phyloP scores from a whole-genome alignment of 768 basidiomycete species.

The Polyporus arcularius region DNA sequence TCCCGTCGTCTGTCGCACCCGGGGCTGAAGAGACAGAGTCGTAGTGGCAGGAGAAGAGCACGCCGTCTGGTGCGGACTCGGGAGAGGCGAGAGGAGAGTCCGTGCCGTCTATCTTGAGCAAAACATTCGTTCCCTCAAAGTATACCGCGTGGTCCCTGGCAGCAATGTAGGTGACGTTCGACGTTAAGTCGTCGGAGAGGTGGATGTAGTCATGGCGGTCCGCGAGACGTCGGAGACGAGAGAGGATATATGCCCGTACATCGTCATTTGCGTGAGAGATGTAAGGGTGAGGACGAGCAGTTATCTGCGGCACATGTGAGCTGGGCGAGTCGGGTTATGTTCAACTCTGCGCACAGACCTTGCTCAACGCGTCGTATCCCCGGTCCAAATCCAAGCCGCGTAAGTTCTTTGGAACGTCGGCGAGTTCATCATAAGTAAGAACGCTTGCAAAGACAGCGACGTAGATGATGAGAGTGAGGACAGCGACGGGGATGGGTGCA shows the following conservation, averaged over 20 bases:
- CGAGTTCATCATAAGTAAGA: constrained; percentile 49
- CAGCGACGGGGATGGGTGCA: constrained; percentile 43
- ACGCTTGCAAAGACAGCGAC: constrained; percentile 47
- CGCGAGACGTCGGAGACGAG: constrained; percentile 51
- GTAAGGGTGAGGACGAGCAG: constrained; percentile 73
- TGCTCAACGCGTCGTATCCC: constrained; percentile 61
- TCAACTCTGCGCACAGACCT: constrained; percentile 34
- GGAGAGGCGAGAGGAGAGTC: constrained; percentile 29
- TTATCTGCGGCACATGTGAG: constrained; percentile 43
- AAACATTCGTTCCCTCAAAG: constrained; percentile 68
- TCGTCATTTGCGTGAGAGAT: constrained; percentile 76
- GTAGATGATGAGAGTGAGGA: constrained; percentile 52
- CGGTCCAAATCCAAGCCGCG: constrained; percentile 46
- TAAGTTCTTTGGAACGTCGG: constrained; percentile 43
- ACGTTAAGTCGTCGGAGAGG: constrained; percentile 50
- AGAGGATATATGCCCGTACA: constrained; percentile 60
- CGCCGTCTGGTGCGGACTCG: constrained; percentile 35
- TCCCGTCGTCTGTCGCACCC: constrained; percentile 79
- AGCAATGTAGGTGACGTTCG: constrained; percentile 47
- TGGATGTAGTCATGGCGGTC: constrained; percentile 46
- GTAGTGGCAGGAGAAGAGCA: constrained; percentile 80
- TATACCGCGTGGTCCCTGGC: constrained; percentile 36
- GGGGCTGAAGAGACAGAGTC: constrained; percentile 77
- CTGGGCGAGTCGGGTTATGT: too few species aligned
- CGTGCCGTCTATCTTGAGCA: constrained; percentile 63